These are phyloP conservation scores for Trichoderma asperellum DNA, from an alignment of 2,329 filamentous ascomycete species.

Conservation along the genomic window DNA sequence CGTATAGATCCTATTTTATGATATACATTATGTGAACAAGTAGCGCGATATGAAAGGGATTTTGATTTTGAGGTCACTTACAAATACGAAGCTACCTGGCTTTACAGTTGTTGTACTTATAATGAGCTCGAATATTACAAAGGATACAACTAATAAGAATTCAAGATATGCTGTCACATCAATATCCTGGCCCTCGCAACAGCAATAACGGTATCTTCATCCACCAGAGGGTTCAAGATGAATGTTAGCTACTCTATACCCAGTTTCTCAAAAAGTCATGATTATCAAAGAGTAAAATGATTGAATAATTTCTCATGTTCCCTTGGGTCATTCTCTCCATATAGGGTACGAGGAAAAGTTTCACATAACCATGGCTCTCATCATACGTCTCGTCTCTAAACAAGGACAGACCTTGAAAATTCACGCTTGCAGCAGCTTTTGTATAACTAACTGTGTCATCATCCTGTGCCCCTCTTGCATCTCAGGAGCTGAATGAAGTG, in stretches of 20 bases:
- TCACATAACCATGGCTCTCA: not conserved
- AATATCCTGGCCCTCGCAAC: too few relatives aligned
- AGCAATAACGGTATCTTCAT: not conserved
- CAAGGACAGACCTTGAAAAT: not conserved
- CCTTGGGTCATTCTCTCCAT: not conserved
- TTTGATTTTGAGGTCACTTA: not conserved
- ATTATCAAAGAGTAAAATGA: not conserved
- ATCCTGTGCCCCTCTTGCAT: not conserved
- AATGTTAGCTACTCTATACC: not conserved
- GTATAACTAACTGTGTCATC: not conserved
- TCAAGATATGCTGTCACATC: too few relatives aligned
- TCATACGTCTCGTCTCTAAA: not conserved
- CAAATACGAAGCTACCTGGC: not conserved
- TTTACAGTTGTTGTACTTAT: too few relatives aligned
- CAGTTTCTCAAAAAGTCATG: rapidly evolving
- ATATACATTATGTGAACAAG: not conserved
- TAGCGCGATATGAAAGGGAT: not conserved
- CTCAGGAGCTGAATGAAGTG: not conserved
- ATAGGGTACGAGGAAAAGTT: not conserved
- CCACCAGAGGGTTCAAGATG: not conserved
- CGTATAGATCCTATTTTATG: not conserved
- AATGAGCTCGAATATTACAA: too few relatives aligned
- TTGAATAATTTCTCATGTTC: too few relatives aligned
- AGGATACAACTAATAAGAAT: too few relatives aligned
- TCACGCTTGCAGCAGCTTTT: not conserved